Percentiles rank a stretch among this genome's conserved stretches.
Conservation (phyloP, 192 early-diverging fungal genomes). For the Coemansia sp. region DNA sequence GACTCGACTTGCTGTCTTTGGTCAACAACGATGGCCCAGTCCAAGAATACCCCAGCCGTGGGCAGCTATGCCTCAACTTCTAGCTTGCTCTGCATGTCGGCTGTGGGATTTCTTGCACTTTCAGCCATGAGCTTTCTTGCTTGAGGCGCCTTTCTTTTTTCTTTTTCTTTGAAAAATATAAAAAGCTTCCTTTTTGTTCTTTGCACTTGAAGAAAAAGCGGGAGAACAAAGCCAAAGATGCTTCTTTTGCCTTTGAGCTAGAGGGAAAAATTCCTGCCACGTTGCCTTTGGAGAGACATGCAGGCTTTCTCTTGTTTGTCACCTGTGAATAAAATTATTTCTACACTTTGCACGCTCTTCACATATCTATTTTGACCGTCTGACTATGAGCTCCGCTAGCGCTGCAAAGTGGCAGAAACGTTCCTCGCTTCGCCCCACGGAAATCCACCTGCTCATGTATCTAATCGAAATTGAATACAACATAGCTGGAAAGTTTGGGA, state of each 20-base stretch:
- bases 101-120: neutral
- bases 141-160: neutral
- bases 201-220: neutral
- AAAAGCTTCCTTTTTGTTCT: neutral
- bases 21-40: neutral
- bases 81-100: neutral
- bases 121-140: neutral
- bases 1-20: neutral
- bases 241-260: neutral
- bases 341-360: neutral
- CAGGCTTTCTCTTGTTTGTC: neutral
- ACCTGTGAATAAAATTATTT: neutral
- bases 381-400: neutral
- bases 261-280: neutral
- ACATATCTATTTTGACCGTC: neutral
- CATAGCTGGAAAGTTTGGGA: neutral
- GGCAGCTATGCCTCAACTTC: neutral
- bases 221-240: neutral
- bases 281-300: neutral
- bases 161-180: neutral
- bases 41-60: neutral
- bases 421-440: neutral
- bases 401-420: neutral
- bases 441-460: neutral
- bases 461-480: neutral